Percentiles rank a stretch among this genome's conserved stretches.
Evolutionary conservation across 495 filamentous ascomycete genomes (phyloP).

Genomic region (Hyphodiscus hymeniophilus): DNA sequence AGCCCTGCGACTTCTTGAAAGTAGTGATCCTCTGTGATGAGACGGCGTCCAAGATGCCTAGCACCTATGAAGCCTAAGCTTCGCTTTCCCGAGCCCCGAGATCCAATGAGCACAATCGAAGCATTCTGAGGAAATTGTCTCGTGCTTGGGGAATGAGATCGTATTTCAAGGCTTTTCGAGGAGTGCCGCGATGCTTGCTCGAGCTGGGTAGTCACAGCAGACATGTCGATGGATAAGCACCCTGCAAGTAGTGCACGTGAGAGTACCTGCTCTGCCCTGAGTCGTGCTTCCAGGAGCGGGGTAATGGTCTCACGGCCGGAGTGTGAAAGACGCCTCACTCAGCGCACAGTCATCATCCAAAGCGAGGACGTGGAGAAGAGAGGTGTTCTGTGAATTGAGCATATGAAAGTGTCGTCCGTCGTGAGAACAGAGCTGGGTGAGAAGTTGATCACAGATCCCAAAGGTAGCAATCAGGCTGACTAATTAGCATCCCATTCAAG

Average conservation of each 20-base stretch:
- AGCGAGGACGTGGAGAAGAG: too few relatives aligned
- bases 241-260: not conserved
- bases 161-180: constrained; percentile 12
- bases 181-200: constrained; percentile 1
- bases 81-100: constrained; percentile 68
- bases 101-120: constrained; percentile 67
- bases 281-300: too few relatives aligned
- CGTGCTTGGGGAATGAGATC: constrained; percentile 12
- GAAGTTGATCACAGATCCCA: too few relatives aligned
- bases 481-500: too few relatives aligned
- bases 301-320: too few relatives aligned
- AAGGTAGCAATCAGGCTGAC: too few relatives aligned
- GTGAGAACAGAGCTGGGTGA: too few relatives aligned
- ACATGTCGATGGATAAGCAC: constrained; percentile 5
- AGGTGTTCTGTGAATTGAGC: too few relatives aligned
- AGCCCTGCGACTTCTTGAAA: constrained; percentile 61
- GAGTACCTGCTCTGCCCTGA: not conserved
- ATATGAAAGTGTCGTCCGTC: too few relatives aligned
- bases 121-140: constrained; percentile 48
- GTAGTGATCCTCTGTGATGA: constrained; percentile 63
- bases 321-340: too few relatives aligned
- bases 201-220: constrained; percentile 13
- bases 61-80: constrained; percentile 73
- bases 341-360: too few relatives aligned
- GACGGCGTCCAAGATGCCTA: constrained; percentile 56